phyloP scores from a whole-genome alignment of 805 yeast genomes.

The Komagataella kurtzmanii region DNA sequence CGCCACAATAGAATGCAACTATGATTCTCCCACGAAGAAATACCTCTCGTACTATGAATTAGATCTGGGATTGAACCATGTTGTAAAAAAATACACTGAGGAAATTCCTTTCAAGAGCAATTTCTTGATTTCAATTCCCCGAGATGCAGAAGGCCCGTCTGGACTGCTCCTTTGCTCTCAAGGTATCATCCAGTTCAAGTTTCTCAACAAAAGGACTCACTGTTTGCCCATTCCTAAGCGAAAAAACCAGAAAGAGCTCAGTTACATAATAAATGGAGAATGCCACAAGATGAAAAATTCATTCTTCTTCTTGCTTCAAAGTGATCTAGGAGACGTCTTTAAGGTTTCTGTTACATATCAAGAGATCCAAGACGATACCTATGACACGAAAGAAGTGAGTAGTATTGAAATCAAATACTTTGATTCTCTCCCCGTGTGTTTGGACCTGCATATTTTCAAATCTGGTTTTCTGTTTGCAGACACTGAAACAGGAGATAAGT shows the following conservation, averaged over 20 bases:
- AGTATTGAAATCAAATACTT: constrained; percentile 49
- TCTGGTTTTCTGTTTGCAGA: constrained; percentile 69
- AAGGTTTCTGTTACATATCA: constrained; percentile 43
- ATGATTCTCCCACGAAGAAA: constrained; percentile 20
- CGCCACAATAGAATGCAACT: constrained; percentile 63
- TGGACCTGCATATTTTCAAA: constrained; percentile 44
- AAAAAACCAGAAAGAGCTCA: constrained; percentile 9
- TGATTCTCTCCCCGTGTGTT: constrained; percentile 57
- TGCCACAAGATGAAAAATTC: constrained; percentile 51
- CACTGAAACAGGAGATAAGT: constrained; percentile 46
- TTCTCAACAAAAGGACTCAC: constrained; percentile 18
- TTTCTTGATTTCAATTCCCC: constrained; percentile 56
- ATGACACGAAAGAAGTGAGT: constrained; percentile 21
- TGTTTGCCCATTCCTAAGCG: constrained; percentile 46
- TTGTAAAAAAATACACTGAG: constrained; percentile 37
- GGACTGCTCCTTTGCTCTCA: constrained; percentile 58
- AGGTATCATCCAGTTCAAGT: constrained; percentile 37
- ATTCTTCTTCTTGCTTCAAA: constrained; percentile 63
- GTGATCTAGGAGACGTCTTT: constrained; percentile 60
- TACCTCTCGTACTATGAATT: constrained; percentile 60
- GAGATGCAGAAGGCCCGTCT: constrained; percentile 53
- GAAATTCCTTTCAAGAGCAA: constrained; percentile 27
- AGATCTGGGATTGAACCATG: constrained; percentile 76
- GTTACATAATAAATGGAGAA: constrained; percentile 37
- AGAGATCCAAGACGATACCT: constrained; percentile 23